Conservation (phyloP, 2,329 filamentous ascomycete genomes). For the Trichoderma aggressivum region DNA sequence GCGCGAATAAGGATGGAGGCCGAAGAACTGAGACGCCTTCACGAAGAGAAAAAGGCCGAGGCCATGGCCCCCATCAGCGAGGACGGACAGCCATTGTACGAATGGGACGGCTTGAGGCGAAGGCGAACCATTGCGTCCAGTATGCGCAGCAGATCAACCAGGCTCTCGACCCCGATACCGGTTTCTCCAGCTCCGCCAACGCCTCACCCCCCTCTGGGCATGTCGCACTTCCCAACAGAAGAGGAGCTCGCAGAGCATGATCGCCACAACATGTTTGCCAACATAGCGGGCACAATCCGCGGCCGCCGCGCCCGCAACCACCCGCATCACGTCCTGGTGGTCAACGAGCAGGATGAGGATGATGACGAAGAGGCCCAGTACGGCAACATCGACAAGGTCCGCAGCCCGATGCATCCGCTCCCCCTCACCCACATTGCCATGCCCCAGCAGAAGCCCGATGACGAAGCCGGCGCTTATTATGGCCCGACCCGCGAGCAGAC, state of each 20-base stretch:
- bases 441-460: constrained; percentile 43
- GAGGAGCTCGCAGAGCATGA: constrained; percentile 57
- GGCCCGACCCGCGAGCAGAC: constrained; percentile 41
- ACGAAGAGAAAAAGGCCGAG: constrained; percentile 72
- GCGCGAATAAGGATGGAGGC: constrained; percentile 74
- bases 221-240: constrained; percentile 73
- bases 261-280: constrained; percentile 49
- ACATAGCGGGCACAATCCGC: constrained; percentile 53
- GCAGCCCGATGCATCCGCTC: constrained; percentile 58
- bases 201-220: constrained; percentile 58
- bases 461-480: constrained; percentile 42
- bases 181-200: constrained; percentile 20
- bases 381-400: constrained; percentile 38
- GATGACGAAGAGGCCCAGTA: constrained; percentile 24
- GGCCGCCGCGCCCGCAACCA: constrained; percentile 25
- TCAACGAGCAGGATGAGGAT: constrained; percentile 31
- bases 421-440: constrained; percentile 60
- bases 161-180: constrained; percentile 28
- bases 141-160: constrained; percentile 28
- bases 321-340: constrained; percentile 32
- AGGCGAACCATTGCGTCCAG: constrained; percentile 54
- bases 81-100: constrained; percentile 64
- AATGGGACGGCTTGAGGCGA: constrained; percentile 88
- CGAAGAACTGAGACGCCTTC: constrained; percentile 73
- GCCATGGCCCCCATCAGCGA: constrained; percentile 72